Evolutionary conservation across 768 basidiomycete genomes (phyloP).

Genomic region (Tubosaeta brunneosetosa): DNA sequence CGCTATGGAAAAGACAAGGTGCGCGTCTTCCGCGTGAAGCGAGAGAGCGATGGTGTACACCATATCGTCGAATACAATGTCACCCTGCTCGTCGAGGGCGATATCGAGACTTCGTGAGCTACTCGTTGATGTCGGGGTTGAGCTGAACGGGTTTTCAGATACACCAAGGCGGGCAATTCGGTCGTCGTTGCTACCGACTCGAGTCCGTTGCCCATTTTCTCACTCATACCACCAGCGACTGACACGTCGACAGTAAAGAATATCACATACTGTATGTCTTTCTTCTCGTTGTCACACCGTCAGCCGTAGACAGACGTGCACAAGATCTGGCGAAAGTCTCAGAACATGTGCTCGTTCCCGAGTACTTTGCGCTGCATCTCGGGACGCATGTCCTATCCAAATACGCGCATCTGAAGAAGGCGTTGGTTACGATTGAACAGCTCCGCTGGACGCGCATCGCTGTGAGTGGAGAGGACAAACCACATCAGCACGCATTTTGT

Average conservation of each 20-base stretch:
- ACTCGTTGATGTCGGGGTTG: neutral
- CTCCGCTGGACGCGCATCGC: constrained; percentile 81
- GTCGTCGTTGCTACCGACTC: constrained; percentile 91
- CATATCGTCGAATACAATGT: constrained; percentile 84
- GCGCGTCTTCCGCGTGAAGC: constrained; percentile 79
- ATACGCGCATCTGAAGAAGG: constrained; percentile 71
- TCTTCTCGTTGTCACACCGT: neutral
- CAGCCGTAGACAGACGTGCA: neutral
- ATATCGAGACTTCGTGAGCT: constrained; percentile 65
- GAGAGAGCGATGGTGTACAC: constrained; percentile 56
- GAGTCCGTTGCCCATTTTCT: constrained; percentile 43
- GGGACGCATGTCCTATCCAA: constrained; percentile 77
- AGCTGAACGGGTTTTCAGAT: constrained; percentile 41
- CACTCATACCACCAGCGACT: neutral
- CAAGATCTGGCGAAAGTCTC: constrained; percentile 84
- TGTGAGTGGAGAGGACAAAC: constrained; percentile 39
- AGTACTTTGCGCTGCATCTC: constrained; percentile 84
- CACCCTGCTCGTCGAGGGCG: constrained; percentile 74
- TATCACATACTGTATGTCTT: constrained; percentile 52
- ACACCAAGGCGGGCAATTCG: constrained; percentile 84
- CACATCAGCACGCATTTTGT: constrained; percentile 77
- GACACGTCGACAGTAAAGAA: constrained; percentile 50
- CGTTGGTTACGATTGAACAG: constrained; percentile 68
- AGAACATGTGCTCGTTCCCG: constrained; percentile 77
- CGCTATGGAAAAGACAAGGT: constrained; percentile 89